These are phyloP conservation scores for Turritis glabra DNA, from an alignment of 345 rosid genomes.

Conservation along the genomic window DNA sequence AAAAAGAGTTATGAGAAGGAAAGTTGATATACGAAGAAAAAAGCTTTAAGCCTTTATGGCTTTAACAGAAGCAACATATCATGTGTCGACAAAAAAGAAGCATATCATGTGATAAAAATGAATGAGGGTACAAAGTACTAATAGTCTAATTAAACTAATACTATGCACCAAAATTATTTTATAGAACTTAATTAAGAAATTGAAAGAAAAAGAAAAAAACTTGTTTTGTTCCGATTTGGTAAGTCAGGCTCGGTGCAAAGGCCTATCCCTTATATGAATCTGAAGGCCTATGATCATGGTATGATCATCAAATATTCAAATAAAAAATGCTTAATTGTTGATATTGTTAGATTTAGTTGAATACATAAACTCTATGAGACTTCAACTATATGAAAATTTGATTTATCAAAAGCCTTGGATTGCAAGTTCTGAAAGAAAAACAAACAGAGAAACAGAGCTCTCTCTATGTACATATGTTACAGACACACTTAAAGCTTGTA, in stretches of 20 bases:
- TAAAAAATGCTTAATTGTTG: not conserved
- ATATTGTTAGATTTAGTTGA: not conserved
- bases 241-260: not conserved
- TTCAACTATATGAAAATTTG: not conserved
- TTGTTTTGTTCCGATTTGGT: not conserved
- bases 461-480: slow-evolving; percentile 25
- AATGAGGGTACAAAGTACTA: not conserved
- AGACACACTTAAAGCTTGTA: slow-evolving; percentile 28
- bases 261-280: not conserved
- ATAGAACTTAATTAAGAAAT: not conserved
- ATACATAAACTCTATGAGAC: not conserved
- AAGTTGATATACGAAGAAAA: not conserved
- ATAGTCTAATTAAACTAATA: too few species aligned
- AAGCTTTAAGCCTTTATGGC: not conserved
- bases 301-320: not conserved
- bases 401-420: not conserved
- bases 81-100: not conserved
- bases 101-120: not conserved
- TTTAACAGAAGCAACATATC: not conserved
- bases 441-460: slow-evolving; percentile 5
- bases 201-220: not conserved
- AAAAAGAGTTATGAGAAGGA: not conserved
- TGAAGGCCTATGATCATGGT: not conserved
- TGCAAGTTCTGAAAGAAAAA: not conserved
- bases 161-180: not conserved